Percentiles rank a stretch among this genome's conserved stretches.
phyloP scores from a whole-genome alignment of 345 rosid species.

The Durio zibethinus region DNA sequence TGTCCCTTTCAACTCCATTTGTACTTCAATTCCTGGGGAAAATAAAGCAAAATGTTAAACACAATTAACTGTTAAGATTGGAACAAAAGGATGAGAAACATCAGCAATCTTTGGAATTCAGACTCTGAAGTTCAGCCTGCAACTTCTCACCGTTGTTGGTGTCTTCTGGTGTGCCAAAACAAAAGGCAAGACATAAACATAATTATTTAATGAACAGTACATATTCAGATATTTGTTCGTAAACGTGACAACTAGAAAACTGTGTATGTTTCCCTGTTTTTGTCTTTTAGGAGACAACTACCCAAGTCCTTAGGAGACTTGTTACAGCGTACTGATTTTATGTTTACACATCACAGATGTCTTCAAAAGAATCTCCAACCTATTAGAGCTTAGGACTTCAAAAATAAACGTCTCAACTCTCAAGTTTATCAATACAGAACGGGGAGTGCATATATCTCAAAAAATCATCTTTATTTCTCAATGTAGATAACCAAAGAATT shows the following conservation, averaged over 20 bases:
- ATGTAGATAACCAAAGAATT: too few species aligned
- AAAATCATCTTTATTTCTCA: too few species aligned
- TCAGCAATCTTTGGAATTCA: slow-evolving; percentile 65
- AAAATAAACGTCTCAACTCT: not conserved
- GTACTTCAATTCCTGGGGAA: slow-evolving; percentile 64
- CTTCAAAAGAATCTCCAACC: not conserved
- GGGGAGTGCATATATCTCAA: too few species aligned
- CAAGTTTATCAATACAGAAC: not conserved
- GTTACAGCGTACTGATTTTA: not conserved
- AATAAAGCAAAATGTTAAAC: not conserved
- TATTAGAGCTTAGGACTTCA: not conserved
- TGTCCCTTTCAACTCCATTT: slow-evolving; percentile 63
- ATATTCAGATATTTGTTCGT: not conserved
- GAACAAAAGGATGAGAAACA: not conserved
- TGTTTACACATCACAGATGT: not conserved
- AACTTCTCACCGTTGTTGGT: slow-evolving; percentile 52
- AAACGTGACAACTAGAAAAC: not conserved
- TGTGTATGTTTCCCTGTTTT: not conserved
- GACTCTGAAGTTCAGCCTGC: slow-evolving; percentile 62
- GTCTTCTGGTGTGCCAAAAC: slow-evolving; percentile 32
- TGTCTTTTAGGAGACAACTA: not conserved
- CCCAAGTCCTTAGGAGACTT: not conserved
- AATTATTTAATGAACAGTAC: not conserved
- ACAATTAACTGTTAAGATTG: not conserved
- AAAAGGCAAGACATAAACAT: not conserved